Conservation (phyloP, 2,329 filamentous ascomycete species). For the Colletotrichum theobromicola region DNA sequence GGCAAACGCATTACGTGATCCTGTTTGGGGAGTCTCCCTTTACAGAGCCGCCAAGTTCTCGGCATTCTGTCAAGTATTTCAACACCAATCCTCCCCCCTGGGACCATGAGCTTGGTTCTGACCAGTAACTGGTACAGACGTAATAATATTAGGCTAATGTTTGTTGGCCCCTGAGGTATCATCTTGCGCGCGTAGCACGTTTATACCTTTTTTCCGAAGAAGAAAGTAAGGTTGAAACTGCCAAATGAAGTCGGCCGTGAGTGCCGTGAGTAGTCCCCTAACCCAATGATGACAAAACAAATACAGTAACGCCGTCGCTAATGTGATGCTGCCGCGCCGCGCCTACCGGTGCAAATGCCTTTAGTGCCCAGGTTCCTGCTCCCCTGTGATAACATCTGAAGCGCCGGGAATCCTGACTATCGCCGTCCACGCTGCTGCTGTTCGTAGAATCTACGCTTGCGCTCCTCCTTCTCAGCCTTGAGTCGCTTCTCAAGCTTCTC, state of each 20-base stretch:
- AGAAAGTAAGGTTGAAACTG: neutral
- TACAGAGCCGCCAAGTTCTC: neutral
- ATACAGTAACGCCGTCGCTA: conserved; percentile 42
- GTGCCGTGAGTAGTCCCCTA: neutral
- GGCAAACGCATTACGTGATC: neutral
- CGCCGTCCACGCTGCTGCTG: conserved; percentile 24
- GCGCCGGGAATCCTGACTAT: neutral
- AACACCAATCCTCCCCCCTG: neutral
- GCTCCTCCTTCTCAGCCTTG: conserved; percentile 67
- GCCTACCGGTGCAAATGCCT: conserved; percentile 11
- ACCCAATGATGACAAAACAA: neutral
- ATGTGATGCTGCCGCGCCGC: conserved; percentile 30
- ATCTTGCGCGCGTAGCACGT: neutral
- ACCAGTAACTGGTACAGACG: neutral
- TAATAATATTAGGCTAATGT: conserved; percentile 11
- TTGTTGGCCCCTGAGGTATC: neutral
- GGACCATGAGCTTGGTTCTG: neutral
- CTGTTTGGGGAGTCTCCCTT: neutral
- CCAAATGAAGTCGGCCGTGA: neutral
- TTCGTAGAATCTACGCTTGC: conserved; percentile 45
- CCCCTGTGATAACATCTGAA: neutral
- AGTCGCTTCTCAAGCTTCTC: conserved; percentile 65
- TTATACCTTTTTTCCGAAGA: neutral
- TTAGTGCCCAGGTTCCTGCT: neutral
- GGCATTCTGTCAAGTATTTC: neutral